These are phyloP conservation scores for Globisporangium ultimum DNA, from an alignment of 352 stramenopile species.

Conservation along the genomic window DNA sequence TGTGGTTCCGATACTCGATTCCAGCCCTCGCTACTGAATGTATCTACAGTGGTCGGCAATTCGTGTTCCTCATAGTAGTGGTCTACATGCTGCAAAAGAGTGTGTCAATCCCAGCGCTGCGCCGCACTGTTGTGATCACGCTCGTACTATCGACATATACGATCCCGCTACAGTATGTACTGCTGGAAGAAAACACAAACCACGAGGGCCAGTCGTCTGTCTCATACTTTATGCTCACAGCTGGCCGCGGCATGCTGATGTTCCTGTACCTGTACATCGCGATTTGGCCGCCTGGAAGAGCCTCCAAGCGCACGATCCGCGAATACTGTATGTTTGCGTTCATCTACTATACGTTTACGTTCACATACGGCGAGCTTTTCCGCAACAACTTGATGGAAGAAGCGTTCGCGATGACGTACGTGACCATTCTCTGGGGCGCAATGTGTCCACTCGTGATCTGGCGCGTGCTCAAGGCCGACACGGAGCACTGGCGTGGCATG, in stretches of 20 bases:
- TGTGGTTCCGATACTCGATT: slow-evolving; percentile 31
- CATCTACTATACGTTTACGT: slow-evolving; percentile 25
- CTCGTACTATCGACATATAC: slow-evolving; percentile 45
- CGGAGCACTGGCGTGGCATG: slow-evolving; percentile 66
- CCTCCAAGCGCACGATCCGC: slow-evolving; percentile 37
- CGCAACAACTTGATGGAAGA: slow-evolving; percentile 10
- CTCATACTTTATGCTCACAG: slow-evolving; percentile 8
- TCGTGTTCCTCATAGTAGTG: slow-evolving; percentile 48
- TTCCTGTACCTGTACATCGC: slow-evolving; percentile 38
- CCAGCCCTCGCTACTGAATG: slow-evolving; percentile 27
- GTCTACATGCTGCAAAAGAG: slow-evolving; percentile 65
- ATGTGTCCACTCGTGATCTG: slow-evolving; percentile 45
- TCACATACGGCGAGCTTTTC: slow-evolving; percentile 18
- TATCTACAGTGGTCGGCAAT: slow-evolving; percentile 46
- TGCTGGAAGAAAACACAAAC: slow-evolving; percentile 3
- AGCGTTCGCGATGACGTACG: slow-evolving; percentile 20
- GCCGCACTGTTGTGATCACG: slow-evolving; percentile 31
- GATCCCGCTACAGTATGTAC: slow-evolving; percentile 30
- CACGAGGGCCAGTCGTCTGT: slow-evolving; percentile 2
- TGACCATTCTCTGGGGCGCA: slow-evolving; percentile 18
- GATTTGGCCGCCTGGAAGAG: slow-evolving; percentile 31
- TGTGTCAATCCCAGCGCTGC: slow-evolving; percentile 47
- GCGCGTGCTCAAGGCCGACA: slow-evolving; percentile 73
- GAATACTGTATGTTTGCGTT: slow-evolving; percentile 40
- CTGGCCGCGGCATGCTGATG: slow-evolving; percentile 9